These are phyloP conservation scores for Echria macrotheca DNA, from an alignment of 495 filamentous ascomycete genomes.

Conservation along the genomic window DNA sequence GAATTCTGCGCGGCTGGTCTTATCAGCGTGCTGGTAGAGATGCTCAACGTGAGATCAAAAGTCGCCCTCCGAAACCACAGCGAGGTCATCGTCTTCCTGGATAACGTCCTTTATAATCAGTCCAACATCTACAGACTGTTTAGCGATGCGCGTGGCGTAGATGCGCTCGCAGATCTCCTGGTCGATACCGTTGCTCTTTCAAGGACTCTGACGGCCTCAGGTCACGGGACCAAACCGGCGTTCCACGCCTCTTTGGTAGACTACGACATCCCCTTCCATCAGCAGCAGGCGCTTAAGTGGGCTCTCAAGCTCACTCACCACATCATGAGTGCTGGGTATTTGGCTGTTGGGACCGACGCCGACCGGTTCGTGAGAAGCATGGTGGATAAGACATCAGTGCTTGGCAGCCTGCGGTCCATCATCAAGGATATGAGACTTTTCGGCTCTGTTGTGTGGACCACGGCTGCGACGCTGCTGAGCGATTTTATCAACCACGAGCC, in stretches of 20 bases:
- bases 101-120: slow-evolving; percentile 75
- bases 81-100: slow-evolving; percentile 76
- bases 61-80: slow-evolving; percentile 78
- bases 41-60: slow-evolving; percentile 74
- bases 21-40: slow-evolving; percentile 82
- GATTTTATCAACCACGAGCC: slow-evolving; percentile 99
- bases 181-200: slow-evolving; percentile 71
- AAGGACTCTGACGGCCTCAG: slow-evolving; percentile 54
- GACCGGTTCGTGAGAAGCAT: slow-evolving; percentile 87
- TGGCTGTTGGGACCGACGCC: slow-evolving; percentile 66
- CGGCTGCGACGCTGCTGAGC: slow-evolving; percentile 81
- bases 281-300: slow-evolving; percentile 88
- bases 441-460: slow-evolving; percentile 90
- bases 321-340: slow-evolving; percentile 72
- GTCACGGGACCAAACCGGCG: slow-evolving; percentile 67
- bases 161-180: slow-evolving; percentile 78
- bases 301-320: slow-evolving; percentile 95
- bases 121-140: slow-evolving; percentile 75
- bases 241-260: slow-evolving; percentile 80
- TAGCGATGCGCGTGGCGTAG: slow-evolving; percentile 73
- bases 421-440: slow-evolving; percentile 72
- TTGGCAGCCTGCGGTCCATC: slow-evolving; percentile 72
- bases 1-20: slow-evolving; percentile 80
- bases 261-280: slow-evolving; percentile 85
- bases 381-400: slow-evolving; percentile 83